Base-by-base conservation (phyloP, 768 basidiomycete genomes). In the Hebeloma cylindrosporum region DNA sequence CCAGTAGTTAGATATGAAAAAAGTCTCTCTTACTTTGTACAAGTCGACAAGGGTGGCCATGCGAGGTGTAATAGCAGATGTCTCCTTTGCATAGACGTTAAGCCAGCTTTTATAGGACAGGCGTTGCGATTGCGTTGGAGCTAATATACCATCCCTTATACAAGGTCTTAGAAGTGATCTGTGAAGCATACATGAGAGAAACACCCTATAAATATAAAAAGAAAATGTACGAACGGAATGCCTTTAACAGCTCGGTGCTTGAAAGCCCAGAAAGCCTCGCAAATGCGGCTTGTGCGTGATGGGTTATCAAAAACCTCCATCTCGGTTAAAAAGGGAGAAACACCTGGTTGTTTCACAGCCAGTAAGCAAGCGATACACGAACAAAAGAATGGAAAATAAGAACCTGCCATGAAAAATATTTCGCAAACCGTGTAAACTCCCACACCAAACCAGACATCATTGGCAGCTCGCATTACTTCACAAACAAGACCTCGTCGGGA, bases 351-450 rank as follows among this genome's bases (percentile, higher is more conserved):
- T n/a, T n/a, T n/a, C n/a, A n/a, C n/a, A n/a, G 26, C 27, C 20
- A 21, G 23, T 20, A 16, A 16, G 9, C 21, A 7, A 42, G 7
- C 33, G 36, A 8, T 14, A 41, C 14, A 3, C 21, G 17, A 40
- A n/a, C 21, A 8, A 29, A 30, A 8, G 6, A 47, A 0, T 8
- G 11, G 37, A 11, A 14, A 7, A n/a, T 29, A 27, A 40, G 13
- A 13, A 58, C 59, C 59, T 13, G 52, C 55, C 35, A 40, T 43
- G 27, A 54, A 57, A 14, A 58, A 54, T 2, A 57, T 18, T 35
- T 60, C 59, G 26, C 37, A 49, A 4, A 48, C 50, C 0, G 56
- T 57, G 33, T 60, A 60, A 0, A 60, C 51, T 17, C 58, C 56
- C 23, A 60, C 36, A 0, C 58, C 59, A 26, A 35, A 17, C 46